phyloP scores from a whole-genome alignment of 306 rosid species.

The Lotus japonicus region DNA sequence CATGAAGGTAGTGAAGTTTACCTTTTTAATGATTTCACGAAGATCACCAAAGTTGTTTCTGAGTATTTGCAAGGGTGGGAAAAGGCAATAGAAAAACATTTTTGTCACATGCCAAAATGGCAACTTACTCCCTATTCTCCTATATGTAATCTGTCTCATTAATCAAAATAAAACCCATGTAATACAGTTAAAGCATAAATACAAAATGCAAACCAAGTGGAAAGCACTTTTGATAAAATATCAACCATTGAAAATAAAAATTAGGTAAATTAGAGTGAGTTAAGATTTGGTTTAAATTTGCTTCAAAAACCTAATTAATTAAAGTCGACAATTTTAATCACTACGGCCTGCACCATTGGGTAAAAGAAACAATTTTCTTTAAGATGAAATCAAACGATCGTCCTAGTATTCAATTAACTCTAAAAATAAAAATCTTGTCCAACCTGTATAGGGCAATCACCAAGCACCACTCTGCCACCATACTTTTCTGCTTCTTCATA shows the following conservation, averaged over 20 bases:
- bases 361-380: too few species aligned
- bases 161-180: slow-evolving; percentile 21
- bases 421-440: slow-evolving; percentile 13
- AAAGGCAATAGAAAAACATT: slow-evolving; percentile 54
- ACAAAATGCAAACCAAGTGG: background rate
- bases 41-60: too few species aligned
- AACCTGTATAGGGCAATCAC: slow-evolving; percentile 97
- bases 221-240: background rate
- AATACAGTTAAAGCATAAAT: slow-evolving; percentile 5
- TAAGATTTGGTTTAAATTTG: too few species aligned
- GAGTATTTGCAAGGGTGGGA: slow-evolving; percentile 21
- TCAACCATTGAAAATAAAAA: too few species aligned
- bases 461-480: slow-evolving; percentile 86
- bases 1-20: too few species aligned
- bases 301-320: too few species aligned
- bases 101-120: slow-evolving; percentile 87
- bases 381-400: background rate
- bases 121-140: slow-evolving; percentile 91
- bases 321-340: too few species aligned
- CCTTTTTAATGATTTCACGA: too few species aligned
- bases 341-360: too few species aligned
- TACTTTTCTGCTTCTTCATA: slow-evolving; percentile 94
- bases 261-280: too few species aligned
- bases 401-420: background rate
- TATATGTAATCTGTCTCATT: slow-evolving; percentile 69